phyloP scores from a whole-genome alignment of 805 yeast genomes.

The Lipomyces yamadae region DNA sequence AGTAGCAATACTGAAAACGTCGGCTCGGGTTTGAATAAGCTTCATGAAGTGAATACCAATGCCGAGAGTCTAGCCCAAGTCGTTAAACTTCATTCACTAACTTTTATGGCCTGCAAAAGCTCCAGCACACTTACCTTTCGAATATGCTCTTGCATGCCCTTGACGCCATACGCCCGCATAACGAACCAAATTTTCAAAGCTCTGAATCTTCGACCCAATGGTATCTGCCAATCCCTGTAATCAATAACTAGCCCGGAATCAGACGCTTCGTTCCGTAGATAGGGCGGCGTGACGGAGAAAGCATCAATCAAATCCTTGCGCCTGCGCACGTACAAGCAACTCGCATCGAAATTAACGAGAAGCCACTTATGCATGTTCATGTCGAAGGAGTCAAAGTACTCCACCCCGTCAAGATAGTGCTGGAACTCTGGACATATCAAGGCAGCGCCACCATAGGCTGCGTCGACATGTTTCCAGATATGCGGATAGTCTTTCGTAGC shows the following conservation, averaged over 20 bases:
- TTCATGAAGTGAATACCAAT: slow-evolving; percentile 33
- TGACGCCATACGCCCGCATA: slow-evolving; percentile 37
- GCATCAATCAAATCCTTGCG: slow-evolving; percentile 37
- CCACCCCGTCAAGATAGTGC: slow-evolving; percentile 31
- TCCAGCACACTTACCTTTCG: slow-evolving; percentile 10
- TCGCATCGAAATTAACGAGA: slow-evolving; percentile 39
- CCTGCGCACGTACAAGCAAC: slow-evolving; percentile 36
- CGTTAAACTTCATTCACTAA: not conserved
- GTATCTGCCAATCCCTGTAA: slow-evolving; percentile 40
- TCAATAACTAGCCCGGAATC: slow-evolving; percentile 39
- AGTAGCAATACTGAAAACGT: slow-evolving; percentile 28
- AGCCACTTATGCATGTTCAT: slow-evolving; percentile 41
- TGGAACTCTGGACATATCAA: slow-evolving; percentile 37
- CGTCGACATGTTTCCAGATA: slow-evolving; percentile 39
- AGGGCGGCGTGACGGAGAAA: slow-evolving; percentile 37
- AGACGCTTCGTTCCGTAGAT: slow-evolving; percentile 35
- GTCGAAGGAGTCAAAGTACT: slow-evolving; percentile 39
- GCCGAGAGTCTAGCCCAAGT: slow-evolving; percentile 13
- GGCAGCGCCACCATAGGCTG: slow-evolving; percentile 40
- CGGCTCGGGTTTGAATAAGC: slow-evolving; percentile 23
- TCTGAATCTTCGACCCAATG: slow-evolving; percentile 39
- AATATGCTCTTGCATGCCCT: slow-evolving; percentile 37
- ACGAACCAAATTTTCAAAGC: slow-evolving; percentile 40
- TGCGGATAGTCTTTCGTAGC: slow-evolving; percentile 24
- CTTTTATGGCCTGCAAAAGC: not conserved